A percentile compares a stretch with the other conserved stretches of the same genome.
Evolutionary conservation across 192 early-diverging fungal genomes (phyloP).

Genomic region (Mortierella claussenii): DNA sequence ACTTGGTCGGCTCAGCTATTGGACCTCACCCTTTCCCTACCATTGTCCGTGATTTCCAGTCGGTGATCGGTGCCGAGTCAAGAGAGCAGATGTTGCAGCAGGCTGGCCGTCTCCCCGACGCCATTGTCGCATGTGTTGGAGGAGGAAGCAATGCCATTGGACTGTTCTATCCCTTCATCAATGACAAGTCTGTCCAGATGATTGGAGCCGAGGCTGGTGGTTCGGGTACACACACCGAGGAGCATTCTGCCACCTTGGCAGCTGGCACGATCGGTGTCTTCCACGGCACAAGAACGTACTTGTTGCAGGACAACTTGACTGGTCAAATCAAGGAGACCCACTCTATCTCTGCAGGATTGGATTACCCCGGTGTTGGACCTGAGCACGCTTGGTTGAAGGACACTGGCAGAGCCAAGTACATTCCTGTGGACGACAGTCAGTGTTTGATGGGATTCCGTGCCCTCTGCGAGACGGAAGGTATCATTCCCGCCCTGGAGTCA

Average conservation of each 20-base stretch:
- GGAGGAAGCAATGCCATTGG: constrained; percentile 98
- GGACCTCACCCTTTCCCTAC: constrained; percentile 98
- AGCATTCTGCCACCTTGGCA: constrained; percentile 92
- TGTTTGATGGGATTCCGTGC: constrained; percentile 86
- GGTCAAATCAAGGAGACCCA: constrained; percentile 98
- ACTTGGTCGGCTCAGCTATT: constrained; percentile 96
- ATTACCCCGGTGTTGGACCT: constrained; percentile 98
- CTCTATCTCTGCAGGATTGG: constrained; percentile 94
- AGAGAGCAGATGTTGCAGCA: constrained; percentile 85
- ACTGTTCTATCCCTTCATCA: constrained; percentile 94
- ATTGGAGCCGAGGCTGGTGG: constrained; percentile 97
- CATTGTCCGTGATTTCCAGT: constrained; percentile 98
- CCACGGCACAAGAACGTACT: constrained; percentile 95
- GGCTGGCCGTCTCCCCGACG: constrained; percentile 88
- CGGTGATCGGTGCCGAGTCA: constrained; percentile 94
- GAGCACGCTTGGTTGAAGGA: constrained; percentile 95
- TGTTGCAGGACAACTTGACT: constrained; percentile 90
- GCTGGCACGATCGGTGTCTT: constrained; percentile 91
- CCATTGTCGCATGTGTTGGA: constrained; percentile 96
- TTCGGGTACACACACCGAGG: constrained; percentile 80
- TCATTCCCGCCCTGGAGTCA: constrained; percentile 96
- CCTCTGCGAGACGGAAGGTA: constrained; percentile 82
- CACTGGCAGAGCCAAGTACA: constrained; percentile 85
- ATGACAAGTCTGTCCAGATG: constrained; percentile 85
- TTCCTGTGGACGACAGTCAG: constrained; percentile 82